Evolutionary conservation across 495 filamentous ascomycete genomes (phyloP).

Genomic region (Lichenothelia convexa): DNA sequence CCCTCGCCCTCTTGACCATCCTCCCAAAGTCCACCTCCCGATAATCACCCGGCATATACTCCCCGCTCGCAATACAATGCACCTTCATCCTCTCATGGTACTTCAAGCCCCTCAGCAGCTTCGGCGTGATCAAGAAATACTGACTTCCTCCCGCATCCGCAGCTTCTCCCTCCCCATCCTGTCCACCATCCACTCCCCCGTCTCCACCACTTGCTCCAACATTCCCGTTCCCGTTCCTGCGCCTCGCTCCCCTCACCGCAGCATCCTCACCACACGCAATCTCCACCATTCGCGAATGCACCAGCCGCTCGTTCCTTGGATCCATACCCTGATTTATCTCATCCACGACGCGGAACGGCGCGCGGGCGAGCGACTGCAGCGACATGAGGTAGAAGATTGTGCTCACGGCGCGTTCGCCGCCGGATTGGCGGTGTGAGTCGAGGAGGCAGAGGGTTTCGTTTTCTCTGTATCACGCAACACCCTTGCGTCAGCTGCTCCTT

Average conservation of each 20-base stretch:
- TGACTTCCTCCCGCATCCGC: no score
- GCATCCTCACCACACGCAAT: no score
- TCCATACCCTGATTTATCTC: constrained; percentile 99
- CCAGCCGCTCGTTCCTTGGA: constrained; percentile 91
- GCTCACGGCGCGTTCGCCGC: constrained; percentile 86
- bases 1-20: constrained; percentile 28
- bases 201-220: no score
- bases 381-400: constrained; percentile 99
- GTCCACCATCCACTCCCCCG: no score
- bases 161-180: no score
- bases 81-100: constrained; percentile 86
- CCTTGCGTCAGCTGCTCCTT: constrained; percentile 1
- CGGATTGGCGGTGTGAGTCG: constrained; percentile 83
- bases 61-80: constrained; percentile 81
- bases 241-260: no score
- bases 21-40: constrained; percentile 37
- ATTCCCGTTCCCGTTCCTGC: no score
- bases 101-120: constrained; percentile 64
- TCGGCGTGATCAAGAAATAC: constrained; percentile 98
- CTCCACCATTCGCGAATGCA: constrained; percentile 91
- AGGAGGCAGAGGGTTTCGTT: constrained; percentile 68
- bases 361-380: constrained; percentile 78
- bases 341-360: constrained; percentile 97
- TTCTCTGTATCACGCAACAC: constrained; percentile 30
- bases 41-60: constrained; percentile 54